Base-by-base conservation (phyloP, 1,139 yeast genomes). In the Waltiozyma sp. region DNA sequence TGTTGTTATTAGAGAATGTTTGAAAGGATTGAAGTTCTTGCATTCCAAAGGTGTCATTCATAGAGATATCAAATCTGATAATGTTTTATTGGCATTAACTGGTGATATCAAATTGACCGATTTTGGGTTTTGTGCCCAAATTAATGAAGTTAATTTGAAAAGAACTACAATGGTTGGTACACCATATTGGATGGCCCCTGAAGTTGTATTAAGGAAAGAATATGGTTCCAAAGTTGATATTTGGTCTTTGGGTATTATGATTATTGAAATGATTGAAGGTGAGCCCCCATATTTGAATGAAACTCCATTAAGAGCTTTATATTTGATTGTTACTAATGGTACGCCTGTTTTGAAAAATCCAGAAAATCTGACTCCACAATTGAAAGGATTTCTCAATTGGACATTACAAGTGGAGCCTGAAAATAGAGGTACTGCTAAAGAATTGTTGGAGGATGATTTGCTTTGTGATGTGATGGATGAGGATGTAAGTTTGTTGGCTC, bases 151-250 rank as follows among this genome's bases (percentile, higher is more conserved):
- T 16, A 55, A 53, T 38, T 53, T 56, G 37, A 79, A 85, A 52
- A 71, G 96, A 40, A 91, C 88, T 0, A 86, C 96, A 0, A 62
- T 89, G 40, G 96, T 88, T 63, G 97, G 97, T 0, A 85, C 95
- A 7, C 95, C 88, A 0, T 89, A 81, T 57, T 89, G 97, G 97
- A 89, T 89, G 97, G 96, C 96, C 0, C 97, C 97, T 0, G 97
- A 89, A 59, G 96, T 89, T 14, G 96, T 88, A 14, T 85, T 86
- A 56, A 96, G 88, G 57, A 80, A 87, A 1, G 85, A 91, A 0
- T 85, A 87, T 46, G 88, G 96, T 5, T 77, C 83, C 41, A 86
- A 85, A 58, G 95, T 95, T 0, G 97, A 89, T 60, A 87, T 89
- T 28, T 89, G 97, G 97, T 85, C 95, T 0, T 84, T 89, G 5